A percentile compares a stretch with the other conserved stretches of the same genome.
These are phyloP conservation scores for Candida nanaspora DNA, from an alignment of 805 yeast genomes.

Conservation along the genomic window DNA sequence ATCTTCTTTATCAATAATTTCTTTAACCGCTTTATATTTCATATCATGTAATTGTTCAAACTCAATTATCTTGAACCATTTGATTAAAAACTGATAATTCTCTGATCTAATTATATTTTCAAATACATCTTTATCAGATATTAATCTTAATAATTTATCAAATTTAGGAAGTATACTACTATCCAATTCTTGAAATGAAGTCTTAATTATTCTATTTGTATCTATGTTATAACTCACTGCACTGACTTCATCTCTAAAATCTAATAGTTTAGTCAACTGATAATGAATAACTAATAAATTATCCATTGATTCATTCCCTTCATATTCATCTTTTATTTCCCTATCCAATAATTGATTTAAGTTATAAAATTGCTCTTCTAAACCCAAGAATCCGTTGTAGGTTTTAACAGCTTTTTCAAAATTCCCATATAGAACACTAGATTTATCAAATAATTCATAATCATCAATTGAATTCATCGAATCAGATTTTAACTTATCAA, in stretches of 20 bases:
- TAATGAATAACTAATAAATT: slow-evolving; percentile 63
- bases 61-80: slow-evolving; percentile 71
- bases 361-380: slow-evolving; percentile 41
- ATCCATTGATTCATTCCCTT: slow-evolving; percentile 40
- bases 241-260: slow-evolving; percentile 71
- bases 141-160: slow-evolving; percentile 53
- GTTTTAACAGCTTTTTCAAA: slow-evolving; percentile 63
- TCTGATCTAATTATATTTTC: slow-evolving; percentile 69
- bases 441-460: slow-evolving; percentile 61
- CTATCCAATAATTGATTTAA: slow-evolving; percentile 47
- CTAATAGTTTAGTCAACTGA: slow-evolving; percentile 61
- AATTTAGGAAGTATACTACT: slow-evolving; percentile 44
- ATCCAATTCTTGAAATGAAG: slow-evolving; percentile 42
- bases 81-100: slow-evolving; percentile 59
- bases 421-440: slow-evolving; percentile 64
- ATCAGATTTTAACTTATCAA: slow-evolving; percentile 44
- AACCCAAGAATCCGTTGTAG: slow-evolving; percentile 51
- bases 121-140: slow-evolving; percentile 47
- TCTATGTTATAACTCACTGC: no score
- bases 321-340: slow-evolving; percentile 32
- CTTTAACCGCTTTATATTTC: slow-evolving; percentile 26
- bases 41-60: slow-evolving; percentile 75
- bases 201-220: slow-evolving; percentile 55
- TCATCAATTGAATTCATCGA: slow-evolving; percentile 53
- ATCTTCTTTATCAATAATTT: slow-evolving; percentile 5